Percentiles rank a stretch among this genome's conserved stretches.
Conservation (phyloP, 768 basidiomycete species). For the Amanita fuliginea region DNA sequence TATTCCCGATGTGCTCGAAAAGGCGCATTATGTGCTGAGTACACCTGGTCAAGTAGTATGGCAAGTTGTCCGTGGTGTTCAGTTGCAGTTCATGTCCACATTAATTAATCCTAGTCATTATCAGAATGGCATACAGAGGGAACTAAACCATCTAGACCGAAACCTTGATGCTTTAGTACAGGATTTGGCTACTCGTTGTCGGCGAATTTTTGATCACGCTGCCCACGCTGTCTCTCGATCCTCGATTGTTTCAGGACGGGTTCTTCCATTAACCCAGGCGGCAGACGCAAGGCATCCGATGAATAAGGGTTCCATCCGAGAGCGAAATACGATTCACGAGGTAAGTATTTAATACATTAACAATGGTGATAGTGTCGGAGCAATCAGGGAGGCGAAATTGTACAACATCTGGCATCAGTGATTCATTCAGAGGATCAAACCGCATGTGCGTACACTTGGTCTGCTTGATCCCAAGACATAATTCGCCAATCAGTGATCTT, state of each 20-base stretch:
- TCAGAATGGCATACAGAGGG: conserved; percentile 36
- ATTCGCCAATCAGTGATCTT: conserved; percentile 6
- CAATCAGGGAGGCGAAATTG: conserved; percentile 28
- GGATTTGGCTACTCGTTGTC: conserved; percentile 51
- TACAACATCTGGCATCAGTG: conserved; percentile 44
- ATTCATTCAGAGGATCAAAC: conserved; percentile 21
- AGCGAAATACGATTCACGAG: conserved; percentile 45
- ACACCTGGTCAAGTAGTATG: conserved; percentile 36
- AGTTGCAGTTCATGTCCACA: conserved; percentile 14
- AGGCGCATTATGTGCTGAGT: conserved; percentile 36
- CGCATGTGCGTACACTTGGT: conserved; percentile 2
- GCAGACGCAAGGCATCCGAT: conserved; percentile 21
- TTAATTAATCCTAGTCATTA: conserved; percentile 14
- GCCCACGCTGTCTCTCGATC: conserved; percentile 55
- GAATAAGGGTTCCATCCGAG: conserved; percentile 30
- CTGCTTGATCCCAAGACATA: neutral
- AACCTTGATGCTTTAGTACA: conserved; percentile 58
- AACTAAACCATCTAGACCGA: conserved; percentile 49
- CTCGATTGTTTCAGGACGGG: conserved; percentile 28
- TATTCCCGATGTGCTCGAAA: conserved; percentile 30
- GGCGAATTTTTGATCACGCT: conserved; percentile 49
- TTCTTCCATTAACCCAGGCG: conserved; percentile 17
- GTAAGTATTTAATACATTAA: conserved; percentile 23
- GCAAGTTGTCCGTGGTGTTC: conserved; percentile 36
- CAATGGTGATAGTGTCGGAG: conserved; percentile 16